Evolutionary conservation across 768 basidiomycete species (phyloP).

Genomic region (Amanita pseudoporphyria): DNA sequence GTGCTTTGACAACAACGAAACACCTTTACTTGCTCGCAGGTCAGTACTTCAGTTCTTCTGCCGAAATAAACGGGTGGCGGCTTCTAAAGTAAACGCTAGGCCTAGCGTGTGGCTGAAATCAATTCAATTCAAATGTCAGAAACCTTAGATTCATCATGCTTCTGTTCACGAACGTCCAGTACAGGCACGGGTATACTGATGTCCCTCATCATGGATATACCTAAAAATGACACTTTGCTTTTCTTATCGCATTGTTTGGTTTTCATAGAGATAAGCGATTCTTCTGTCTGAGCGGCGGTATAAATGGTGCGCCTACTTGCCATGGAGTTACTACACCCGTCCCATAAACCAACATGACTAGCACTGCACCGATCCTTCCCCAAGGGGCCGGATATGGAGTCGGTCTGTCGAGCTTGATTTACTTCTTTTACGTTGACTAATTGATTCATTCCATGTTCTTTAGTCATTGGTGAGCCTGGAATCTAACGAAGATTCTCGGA

Average conservation of each 20-base stretch:
- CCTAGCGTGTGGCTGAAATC: no score
- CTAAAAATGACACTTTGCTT: background rate
- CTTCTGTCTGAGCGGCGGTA: background rate
- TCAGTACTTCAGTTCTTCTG: no score
- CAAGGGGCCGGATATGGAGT: conserved; percentile 85
- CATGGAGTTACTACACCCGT: background rate
- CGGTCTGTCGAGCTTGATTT: conserved; percentile 30
- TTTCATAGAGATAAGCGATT: background rate
- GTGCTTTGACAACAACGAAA: no score
- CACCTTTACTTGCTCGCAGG: no score
- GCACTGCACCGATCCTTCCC: conserved; percentile 40
- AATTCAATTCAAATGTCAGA: no score
- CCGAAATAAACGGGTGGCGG: no score
- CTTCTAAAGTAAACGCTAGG: no score
- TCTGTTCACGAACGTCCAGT: no score
- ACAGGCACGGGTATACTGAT: no score
- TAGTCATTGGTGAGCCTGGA: background rate
- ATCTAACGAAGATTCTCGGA: background rate
- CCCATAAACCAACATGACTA: conserved; percentile 13
- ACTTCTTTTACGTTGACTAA: background rate
- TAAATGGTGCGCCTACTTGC: background rate
- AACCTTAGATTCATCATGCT: no score
- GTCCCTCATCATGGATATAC: no score
- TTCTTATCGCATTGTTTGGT: conserved; percentile 1
- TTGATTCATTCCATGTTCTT: background rate